Percentiles rank a stretch among this genome's conserved stretches.
phyloP scores from a whole-genome alignment of 139 green algal species.

The Medakamo hakoo region DNA sequence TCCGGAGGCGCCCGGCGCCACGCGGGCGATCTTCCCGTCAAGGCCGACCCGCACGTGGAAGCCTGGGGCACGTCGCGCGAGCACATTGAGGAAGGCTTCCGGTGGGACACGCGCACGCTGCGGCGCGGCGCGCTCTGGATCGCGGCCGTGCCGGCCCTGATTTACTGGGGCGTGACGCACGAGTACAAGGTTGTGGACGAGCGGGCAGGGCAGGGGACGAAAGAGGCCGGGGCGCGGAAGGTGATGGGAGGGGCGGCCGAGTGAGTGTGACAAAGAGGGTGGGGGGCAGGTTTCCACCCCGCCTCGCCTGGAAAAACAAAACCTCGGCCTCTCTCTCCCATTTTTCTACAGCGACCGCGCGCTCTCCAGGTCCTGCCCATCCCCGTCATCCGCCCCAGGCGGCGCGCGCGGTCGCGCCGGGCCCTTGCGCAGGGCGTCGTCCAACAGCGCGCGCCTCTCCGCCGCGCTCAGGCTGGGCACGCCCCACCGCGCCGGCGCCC shows the following conservation, averaged over 20 bases:
- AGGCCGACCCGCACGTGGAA: slow-evolving; percentile 37
- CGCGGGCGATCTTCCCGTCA: slow-evolving; percentile 29
- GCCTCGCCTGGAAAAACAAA: no score
- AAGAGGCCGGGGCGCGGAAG: no score
- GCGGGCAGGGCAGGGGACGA: not conserved
- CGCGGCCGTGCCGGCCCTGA: not conserved
- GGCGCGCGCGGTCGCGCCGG: no score
- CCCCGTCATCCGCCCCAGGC: no score
- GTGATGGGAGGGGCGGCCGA: not conserved
- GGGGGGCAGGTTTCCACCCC: no score
- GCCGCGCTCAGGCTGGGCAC: no score
- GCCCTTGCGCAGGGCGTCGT: no score
- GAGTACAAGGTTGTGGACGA: not conserved
- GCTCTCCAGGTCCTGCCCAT: no score
- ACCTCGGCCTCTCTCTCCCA: no score
- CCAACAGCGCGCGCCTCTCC: no score
- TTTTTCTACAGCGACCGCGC: no score
- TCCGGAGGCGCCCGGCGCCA: no score
- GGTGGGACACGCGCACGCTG: slow-evolving; percentile 8
- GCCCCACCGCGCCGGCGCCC: slow-evolving; percentile 27
- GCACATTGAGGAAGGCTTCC: slow-evolving; percentile 27
- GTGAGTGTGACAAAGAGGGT: not conserved
- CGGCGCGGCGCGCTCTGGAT: not conserved
- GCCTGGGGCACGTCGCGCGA: slow-evolving; percentile 24
- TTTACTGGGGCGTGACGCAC: not conserved